Conservation (phyloP, 2,329 filamentous ascomycete genomes). For the Paracorniculantispora psalliotae region DNA sequence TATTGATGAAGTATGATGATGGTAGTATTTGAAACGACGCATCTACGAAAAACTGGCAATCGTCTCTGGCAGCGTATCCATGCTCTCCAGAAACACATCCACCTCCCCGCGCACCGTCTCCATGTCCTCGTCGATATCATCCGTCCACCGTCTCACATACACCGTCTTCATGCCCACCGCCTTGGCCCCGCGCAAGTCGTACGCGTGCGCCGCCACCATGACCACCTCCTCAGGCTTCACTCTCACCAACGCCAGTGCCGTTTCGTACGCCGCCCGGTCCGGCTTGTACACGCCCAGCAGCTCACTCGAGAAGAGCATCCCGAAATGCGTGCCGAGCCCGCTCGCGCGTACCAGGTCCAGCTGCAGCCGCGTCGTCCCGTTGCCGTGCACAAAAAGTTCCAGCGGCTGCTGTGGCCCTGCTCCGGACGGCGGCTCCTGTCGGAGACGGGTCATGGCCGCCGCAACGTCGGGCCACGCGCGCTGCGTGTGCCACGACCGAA, state of each 20-base stretch:
- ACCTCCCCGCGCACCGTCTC: conserved; percentile 34
- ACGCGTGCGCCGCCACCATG: conserved; percentile 51
- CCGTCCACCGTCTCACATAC: conserved; percentile 49
- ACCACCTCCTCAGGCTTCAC: conserved; percentile 42
- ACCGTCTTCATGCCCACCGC: conserved; percentile 44
- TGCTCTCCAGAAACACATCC: conserved; percentile 27
- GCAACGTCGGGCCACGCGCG: conserved; percentile 47
- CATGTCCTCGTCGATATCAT: conserved; percentile 46
- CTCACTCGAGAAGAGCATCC: conserved; percentile 49
- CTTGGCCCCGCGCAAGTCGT: conserved; percentile 46
- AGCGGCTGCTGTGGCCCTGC: conserved; percentile 26
- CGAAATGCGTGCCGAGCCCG: conserved; percentile 36
- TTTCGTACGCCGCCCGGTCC: conserved; percentile 39
- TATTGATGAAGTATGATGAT: no score
- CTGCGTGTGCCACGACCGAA: conserved; percentile 44
- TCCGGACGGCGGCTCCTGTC: conserved; percentile 14
- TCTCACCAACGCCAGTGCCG: conserved; percentile 39
- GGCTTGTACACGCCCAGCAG: conserved; percentile 47
- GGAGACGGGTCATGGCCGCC: conserved; percentile 35
- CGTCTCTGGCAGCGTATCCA: conserved; percentile 15
- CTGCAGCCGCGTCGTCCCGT: conserved; percentile 50
- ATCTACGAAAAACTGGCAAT: conserved; percentile 1
- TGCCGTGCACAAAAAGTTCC: conserved; percentile 47
- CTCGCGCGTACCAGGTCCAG: conserved; percentile 46
- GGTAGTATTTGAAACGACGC: no score